Conservation (phyloP, 2,329 filamentous ascomycete genomes). For the Fusarium marasasianum region DNA sequence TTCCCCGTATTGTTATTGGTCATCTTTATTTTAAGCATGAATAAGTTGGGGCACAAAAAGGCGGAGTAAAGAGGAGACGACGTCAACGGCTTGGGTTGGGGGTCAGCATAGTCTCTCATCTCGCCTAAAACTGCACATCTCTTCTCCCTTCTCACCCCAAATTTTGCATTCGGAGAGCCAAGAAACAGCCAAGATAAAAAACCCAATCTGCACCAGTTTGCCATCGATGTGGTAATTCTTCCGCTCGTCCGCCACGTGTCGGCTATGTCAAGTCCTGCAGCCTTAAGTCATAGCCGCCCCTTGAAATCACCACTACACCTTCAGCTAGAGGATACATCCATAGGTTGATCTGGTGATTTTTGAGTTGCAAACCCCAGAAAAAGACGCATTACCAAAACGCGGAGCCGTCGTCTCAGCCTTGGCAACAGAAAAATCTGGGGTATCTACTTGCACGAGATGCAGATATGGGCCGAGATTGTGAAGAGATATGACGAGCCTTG, state of each 20-base stretch:
- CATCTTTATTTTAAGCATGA: slow-evolving; percentile 22
- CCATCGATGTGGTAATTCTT: not conserved
- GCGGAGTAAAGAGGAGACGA: slow-evolving; percentile 2
- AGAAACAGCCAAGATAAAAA: slow-evolving; percentile 6
- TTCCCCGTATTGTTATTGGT: not conserved
- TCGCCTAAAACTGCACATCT: not conserved
- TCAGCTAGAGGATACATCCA: not conserved
- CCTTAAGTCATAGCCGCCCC: slow-evolving; percentile 9
- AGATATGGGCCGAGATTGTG: not conserved
- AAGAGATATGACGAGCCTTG: not conserved
- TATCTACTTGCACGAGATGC: not conserved
- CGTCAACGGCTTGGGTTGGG: not conserved
- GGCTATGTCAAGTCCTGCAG: not conserved
- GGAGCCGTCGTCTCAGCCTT: not conserved
- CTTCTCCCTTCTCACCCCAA: not conserved
- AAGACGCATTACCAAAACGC: not conserved
- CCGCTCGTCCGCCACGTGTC: slow-evolving; percentile 23
- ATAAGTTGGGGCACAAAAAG: slow-evolving; percentile 6
- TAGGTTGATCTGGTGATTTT: not conserved
- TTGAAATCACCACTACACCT: not conserved
- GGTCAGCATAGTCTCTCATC: not conserved
- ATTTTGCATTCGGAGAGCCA: not conserved
- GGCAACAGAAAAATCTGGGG: not conserved
- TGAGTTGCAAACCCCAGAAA: not conserved
- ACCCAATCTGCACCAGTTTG: not conserved